Base-by-base conservation (phyloP, 148 eudicot genomes). In the Agrostemma githago region DNA sequence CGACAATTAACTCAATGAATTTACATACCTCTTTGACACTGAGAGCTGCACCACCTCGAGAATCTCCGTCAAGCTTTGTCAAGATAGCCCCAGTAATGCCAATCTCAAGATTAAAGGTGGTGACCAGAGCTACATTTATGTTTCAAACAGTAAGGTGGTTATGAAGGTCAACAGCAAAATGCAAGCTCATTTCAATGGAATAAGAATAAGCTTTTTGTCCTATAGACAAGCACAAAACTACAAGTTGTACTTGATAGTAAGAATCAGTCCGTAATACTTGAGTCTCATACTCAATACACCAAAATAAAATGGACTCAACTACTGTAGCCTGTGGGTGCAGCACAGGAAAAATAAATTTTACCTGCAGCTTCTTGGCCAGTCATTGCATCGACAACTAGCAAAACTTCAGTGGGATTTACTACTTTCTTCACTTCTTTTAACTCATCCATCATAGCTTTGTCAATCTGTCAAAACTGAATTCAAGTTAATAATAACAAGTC, bases 291-390 rank as follows among this genome's bases (percentile, higher is more conserved):
- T 46, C 4, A 63, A 12, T 38, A 12, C 26, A 44, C 39, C 38
- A 44, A 15, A 59, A 67, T n/a, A 4, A 5, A 43, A 7, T 43
- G 8, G 5, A 43, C 46, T 43, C 5, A 26, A 26, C 34, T 26
- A 26, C 34, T 26, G 34, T 26, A 26, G 34, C 34, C 34, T 15
- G 9, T 12, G 67, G 53, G 19, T 57, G 12, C 8, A 61, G 6
- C 17, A 54, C 53, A 44, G 43, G 16, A 46, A 26, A 80, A n/a
- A 5, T 7, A 62, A 19, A 74, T 62, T 8, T 34, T 74, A 94
- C 98, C 97, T 86, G 97, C 98, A 79, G 98, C 97, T 90, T 94
- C 97, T 87, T 94, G 98, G 67, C 98, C 98, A 77, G 97, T 94
- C 98, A 94, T 94, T 76, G 98, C 96, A 90, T 92, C 98, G 39